Base-by-base conservation (phyloP, 805 yeast genomes). In the Metschnikowia continentalis region DNA sequence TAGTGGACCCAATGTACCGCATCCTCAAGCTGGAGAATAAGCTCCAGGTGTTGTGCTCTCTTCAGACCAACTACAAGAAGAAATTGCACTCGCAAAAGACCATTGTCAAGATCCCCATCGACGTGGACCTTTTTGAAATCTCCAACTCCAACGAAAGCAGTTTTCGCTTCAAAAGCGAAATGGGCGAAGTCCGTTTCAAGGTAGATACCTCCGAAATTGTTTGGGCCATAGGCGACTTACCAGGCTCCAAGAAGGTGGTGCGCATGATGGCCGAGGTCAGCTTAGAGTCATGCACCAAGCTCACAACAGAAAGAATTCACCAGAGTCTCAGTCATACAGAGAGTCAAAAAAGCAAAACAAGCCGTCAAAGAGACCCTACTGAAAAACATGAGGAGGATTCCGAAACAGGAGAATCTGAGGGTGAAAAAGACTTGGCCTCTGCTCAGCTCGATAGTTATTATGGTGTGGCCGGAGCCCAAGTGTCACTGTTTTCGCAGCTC, bases 181-280 rank as follows among this genome's bases (percentile, higher is more conserved):
- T 76, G 33, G 97, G 97, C 0, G 76, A 76, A 36, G 94, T 88
- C 1, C 70, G 79, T 10, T 88, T 84, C 63, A 83, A 83, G 51
- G 76, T 94, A 6, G 92, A 90, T 55, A 76, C 80, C 41, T 80
- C 85, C 32, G 81, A 80, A 48, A 67, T 91, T 2, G 65, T 84
- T 1, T 91, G 97, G 97, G 77, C 78, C 41, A 76, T 90, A 15
- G 81, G 79, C 3, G 74, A 83, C 19, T 67, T 89, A 49, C 81
- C 80, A 17, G 96, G 96, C 2, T 51, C 59, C 37, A 81, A 78
- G 46, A 67, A 73, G 39, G 42, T 55, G 61, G 75, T 76, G 35
- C 68, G 78, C 20, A 80, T 86, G 87, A 77, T 76, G 67, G 79
- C 83, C 0, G 85, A 81, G 53, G 70, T 81, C 17, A 33, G 32